Evolutionary conservation across 2,329 filamentous ascomycete species (phyloP).

Genomic region (Endothia cerciana): DNA sequence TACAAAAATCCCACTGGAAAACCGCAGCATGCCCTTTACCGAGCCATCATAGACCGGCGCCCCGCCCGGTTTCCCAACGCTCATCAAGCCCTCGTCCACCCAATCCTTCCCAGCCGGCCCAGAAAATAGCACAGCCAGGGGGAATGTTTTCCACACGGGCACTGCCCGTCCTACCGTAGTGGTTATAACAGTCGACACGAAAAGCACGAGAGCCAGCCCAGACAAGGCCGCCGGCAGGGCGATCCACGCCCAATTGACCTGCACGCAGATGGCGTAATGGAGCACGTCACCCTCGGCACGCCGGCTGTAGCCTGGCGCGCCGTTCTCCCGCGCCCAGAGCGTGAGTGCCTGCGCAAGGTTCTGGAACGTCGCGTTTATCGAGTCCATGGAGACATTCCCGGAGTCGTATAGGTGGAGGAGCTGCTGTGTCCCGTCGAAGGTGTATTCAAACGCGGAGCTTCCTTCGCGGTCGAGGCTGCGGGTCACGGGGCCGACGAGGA

Average conservation of each 20-base stretch:
- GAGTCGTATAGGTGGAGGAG: not conserved
- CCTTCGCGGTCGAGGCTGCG: not conserved
- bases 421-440: not conserved
- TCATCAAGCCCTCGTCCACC: constrained; percentile 1
- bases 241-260: constrained; percentile 18
- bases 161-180: not conserved
- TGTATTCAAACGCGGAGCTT: not conserved
- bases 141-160: constrained; percentile 16
- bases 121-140: constrained; percentile 10
- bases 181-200: not conserved
- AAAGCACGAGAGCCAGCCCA: not conserved
- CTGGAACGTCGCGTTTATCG: not conserved
- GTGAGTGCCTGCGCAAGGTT: constrained; percentile 17
- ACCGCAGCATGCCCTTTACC: not conserved
- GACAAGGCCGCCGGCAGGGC: constrained; percentile 11
- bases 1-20: not conserved
- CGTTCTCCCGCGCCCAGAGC: constrained; percentile 5
- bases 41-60: not conserved
- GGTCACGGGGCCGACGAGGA: not conserved
- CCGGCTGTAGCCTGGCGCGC: not conserved
- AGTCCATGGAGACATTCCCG: not conserved
- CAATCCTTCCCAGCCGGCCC: constrained; percentile 13
- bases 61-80: not conserved
- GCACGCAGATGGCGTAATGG: constrained; percentile 13
- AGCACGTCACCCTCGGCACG: constrained; percentile 7